phyloP scores from a whole-genome alignment of 768 basidiomycete genomes.

The Amanita muscaria region DNA sequence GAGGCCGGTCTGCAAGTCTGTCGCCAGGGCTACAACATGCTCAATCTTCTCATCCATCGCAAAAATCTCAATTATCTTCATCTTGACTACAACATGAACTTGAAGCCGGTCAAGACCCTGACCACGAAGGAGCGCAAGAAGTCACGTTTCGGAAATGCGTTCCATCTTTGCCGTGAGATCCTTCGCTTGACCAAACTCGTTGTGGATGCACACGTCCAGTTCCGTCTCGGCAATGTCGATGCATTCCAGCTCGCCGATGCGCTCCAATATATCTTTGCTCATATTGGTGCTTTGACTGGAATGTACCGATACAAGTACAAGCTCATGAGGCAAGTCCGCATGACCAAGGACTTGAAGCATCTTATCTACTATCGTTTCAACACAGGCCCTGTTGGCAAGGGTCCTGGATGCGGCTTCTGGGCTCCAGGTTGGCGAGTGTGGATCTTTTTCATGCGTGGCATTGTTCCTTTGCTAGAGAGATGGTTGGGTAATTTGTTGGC shows the following conservation, averaged over 20 bases:
- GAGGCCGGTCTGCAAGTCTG: constrained; percentile 98
- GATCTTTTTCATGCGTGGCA: constrained; percentile 99
- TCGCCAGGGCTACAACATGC: constrained; percentile 98
- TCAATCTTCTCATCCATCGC: constrained; percentile 96
- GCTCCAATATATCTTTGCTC: constrained; percentile 93
- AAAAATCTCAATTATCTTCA: constrained; percentile 96
- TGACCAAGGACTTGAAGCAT: constrained; percentile 99
- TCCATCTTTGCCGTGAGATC: constrained; percentile 97
- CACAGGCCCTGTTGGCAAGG: constrained; percentile 98
- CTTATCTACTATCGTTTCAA: constrained; percentile 99
- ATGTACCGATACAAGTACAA: constrained; percentile 99
- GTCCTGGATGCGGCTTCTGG: constrained; percentile 99
- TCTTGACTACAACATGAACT: constrained; percentile 96
- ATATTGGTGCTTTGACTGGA: constrained; percentile 95
- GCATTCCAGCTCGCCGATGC: constrained; percentile 99
- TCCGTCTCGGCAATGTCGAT: constrained; percentile 95
- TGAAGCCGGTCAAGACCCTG: constrained; percentile 95
- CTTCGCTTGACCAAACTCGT: constrained; percentile 96
- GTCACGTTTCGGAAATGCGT: constrained; percentile 99
- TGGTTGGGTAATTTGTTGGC: constrained; percentile 98
- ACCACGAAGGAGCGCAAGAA: constrained; percentile 99
- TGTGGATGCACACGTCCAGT: constrained; percentile 98
- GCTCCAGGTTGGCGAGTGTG: constrained; percentile 99
- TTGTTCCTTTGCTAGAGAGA: constrained; percentile 92
- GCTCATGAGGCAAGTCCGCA: constrained; percentile 98